Evolutionary conservation across 2,329 filamentous ascomycete genomes (phyloP).

Genomic region (Eutypella sp.): DNA sequence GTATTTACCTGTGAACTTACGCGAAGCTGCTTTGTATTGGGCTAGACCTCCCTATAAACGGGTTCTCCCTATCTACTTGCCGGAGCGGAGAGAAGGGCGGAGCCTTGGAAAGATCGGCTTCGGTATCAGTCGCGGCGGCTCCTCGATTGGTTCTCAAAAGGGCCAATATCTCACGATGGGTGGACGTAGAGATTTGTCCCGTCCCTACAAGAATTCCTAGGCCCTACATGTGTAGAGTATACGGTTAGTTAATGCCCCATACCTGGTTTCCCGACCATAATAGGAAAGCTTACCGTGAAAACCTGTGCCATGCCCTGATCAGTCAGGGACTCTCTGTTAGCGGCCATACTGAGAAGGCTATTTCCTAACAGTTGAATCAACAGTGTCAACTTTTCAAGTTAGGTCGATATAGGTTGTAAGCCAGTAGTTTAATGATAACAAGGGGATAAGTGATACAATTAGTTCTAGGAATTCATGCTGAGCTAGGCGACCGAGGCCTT

Average conservation of each 20-base stretch:
- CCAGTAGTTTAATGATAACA: too few relatives aligned
- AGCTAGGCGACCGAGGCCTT: too few relatives aligned
- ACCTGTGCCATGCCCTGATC: constrained; percentile 10
- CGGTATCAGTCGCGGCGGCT: neutral
- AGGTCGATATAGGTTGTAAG: too few relatives aligned
- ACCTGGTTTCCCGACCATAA: too few relatives aligned
- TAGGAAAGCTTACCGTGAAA: constrained; percentile 6
- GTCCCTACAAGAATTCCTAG: constrained; percentile 19
- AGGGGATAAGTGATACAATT: too few relatives aligned
- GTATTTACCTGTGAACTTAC: neutral
- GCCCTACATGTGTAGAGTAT: constrained; percentile 7
- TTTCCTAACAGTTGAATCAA: too few relatives aligned
- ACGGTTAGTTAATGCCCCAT: neutral
- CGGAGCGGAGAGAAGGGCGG: too few relatives aligned
- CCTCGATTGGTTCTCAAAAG: constrained; percentile 9
- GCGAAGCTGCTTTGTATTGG: neutral
- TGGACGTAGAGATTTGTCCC: constrained; percentile 11
- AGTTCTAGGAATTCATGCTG: too few relatives aligned
- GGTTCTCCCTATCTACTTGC: too few relatives aligned
- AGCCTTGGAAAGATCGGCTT: neutral
- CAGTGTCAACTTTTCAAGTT: too few relatives aligned
- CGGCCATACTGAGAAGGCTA: constrained; percentile 4
- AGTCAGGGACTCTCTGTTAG: neutral
- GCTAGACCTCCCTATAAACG: too few relatives aligned
- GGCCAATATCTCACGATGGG: constrained; percentile 13